These are phyloP conservation scores for Pyrenula massariospora DNA, from an alignment of 495 filamentous ascomycete genomes.

Conservation along the genomic window DNA sequence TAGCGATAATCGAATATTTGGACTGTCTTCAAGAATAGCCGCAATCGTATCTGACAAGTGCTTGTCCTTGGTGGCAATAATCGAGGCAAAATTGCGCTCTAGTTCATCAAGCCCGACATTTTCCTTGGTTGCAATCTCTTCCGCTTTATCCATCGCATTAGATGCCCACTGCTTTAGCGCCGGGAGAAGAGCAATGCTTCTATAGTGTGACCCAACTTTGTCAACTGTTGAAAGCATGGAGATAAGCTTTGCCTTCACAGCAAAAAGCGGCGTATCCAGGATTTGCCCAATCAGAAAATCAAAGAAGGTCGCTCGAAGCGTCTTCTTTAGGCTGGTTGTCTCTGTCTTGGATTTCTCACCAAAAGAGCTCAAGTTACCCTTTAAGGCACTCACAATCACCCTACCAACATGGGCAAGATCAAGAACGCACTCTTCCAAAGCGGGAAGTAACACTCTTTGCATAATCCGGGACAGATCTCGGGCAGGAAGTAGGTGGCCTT, in stretches of 20 bases:
- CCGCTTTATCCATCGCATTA: slow-evolving; percentile 29
- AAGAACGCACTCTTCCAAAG: slow-evolving; percentile 70
- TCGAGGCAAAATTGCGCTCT: slow-evolving; percentile 46
- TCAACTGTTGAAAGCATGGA: slow-evolving; percentile 56
- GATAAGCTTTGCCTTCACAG: slow-evolving; percentile 58
- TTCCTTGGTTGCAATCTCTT: slow-evolving; percentile 38
- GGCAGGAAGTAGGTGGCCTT: slow-evolving; percentile 24
- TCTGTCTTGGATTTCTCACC: slow-evolving; percentile 30
- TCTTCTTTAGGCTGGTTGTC: slow-evolving; percentile 44
- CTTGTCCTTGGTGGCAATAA: slow-evolving; percentile 54
- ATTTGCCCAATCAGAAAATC: slow-evolving; percentile 67
- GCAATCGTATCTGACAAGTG: slow-evolving; percentile 53
- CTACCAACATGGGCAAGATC: slow-evolving; percentile 54
- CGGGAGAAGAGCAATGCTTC: slow-evolving; percentile 59
- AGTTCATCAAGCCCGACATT: slow-evolving; percentile 45
- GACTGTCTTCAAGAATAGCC: slow-evolving; percentile 34
- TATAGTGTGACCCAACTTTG: slow-evolving; percentile 52
- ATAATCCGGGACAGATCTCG: slow-evolving; percentile 49
- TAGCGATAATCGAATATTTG: slow-evolving; percentile 10
- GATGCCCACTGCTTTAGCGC: slow-evolving; percentile 53
- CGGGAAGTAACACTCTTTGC: slow-evolving; percentile 49
- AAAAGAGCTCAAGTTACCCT: slow-evolving; percentile 22
- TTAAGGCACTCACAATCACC: slow-evolving; percentile 44
- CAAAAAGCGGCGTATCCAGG: slow-evolving; percentile 49
- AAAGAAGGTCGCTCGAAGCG: slow-evolving; percentile 51